A percentile compares a stretch with the other conserved stretches of the same genome.
These are phyloP conservation scores for Adansonia digitata DNA, from an alignment of 345 rosid genomes.

Conservation along the genomic window DNA sequence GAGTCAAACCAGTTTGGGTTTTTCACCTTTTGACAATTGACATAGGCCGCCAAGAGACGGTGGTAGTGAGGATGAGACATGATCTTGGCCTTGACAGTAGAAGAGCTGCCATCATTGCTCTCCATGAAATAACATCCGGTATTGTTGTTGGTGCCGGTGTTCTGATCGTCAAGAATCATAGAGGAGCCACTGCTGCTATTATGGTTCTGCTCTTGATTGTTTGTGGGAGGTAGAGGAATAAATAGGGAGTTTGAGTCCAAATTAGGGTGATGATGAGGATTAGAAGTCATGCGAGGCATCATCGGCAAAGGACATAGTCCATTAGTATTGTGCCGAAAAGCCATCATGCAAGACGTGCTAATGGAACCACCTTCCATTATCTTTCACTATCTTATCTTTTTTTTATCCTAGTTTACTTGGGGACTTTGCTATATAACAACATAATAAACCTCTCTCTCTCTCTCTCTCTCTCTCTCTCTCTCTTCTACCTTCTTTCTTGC, in stretches of 20 bases:
- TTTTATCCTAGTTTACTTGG: slow-evolving; percentile 28
- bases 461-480: not conserved
- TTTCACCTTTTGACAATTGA: slow-evolving; percentile 88
- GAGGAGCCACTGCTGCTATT: slow-evolving; percentile 32
- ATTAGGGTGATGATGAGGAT: slow-evolving; percentile 25
- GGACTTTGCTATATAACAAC: slow-evolving; percentile 30
- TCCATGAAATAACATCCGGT: slow-evolving; percentile 58
- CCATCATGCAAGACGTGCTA: slow-evolving; percentile 66
- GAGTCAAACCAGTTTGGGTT: not conserved
- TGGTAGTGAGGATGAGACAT: slow-evolving; percentile 97
- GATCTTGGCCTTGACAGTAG: slow-evolving; percentile 78
- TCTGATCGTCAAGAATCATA: slow-evolving; percentile 43
- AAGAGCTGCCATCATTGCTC: slow-evolving; percentile 28
- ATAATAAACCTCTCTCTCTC: slow-evolving; percentile 3
- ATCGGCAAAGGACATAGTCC: slow-evolving; percentile 60
- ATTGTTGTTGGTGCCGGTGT: slow-evolving; percentile 7
- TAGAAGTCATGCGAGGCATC: slow-evolving; percentile 54
- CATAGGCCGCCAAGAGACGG: slow-evolving; percentile 87
- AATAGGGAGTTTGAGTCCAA: slow-evolving; percentile 30
- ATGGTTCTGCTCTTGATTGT: slow-evolving; percentile 28
- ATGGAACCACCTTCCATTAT: slow-evolving; percentile 75
- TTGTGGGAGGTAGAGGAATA: slow-evolving; percentile 26
- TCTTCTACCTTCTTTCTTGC: not conserved
- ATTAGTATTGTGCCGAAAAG: slow-evolving; percentile 64
- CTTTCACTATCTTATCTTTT: slow-evolving; percentile 23